Evolutionary conservation across 495 filamentous ascomycete species (phyloP).

Genomic region (Penicillium antarcticum): DNA sequence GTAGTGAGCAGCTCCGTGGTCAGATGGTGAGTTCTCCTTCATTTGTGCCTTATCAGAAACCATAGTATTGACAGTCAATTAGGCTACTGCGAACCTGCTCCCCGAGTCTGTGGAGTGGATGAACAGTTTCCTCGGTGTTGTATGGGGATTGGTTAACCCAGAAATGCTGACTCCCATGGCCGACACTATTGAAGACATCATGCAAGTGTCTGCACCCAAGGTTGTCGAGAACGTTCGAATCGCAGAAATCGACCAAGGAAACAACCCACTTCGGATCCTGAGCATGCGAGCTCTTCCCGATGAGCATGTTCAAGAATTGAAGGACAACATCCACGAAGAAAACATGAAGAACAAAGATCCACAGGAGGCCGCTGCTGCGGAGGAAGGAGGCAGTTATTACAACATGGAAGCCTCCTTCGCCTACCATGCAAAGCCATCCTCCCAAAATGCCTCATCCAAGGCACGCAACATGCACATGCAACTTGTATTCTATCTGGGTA

Average conservation of each 20-base stretch:
- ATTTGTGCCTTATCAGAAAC: background rate
- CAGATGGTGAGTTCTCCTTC: constrained; percentile 56
- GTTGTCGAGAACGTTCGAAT: constrained; percentile 92
- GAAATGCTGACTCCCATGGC: constrained; percentile 82
- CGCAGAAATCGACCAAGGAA: constrained; percentile 93
- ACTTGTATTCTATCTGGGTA: constrained; percentile 85
- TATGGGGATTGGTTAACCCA: constrained; percentile 89
- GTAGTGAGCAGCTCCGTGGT: constrained; percentile 78
- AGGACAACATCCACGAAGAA: constrained; percentile 70
- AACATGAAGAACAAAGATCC: constrained; percentile 80
- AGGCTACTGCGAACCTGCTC: constrained; percentile 78
- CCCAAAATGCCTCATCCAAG: constrained; percentile 65
- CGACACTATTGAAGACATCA: constrained; percentile 82
- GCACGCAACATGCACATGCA: constrained; percentile 97
- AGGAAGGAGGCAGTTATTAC: constrained; percentile 91
- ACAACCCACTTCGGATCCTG: constrained; percentile 84
- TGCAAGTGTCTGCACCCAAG: constrained; percentile 89
- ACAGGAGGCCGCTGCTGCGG: constrained; percentile 81
- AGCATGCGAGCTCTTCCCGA: constrained; percentile 87
- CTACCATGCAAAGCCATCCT: constrained; percentile 81
- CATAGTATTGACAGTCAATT: constrained; percentile 14
- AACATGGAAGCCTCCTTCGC: constrained; percentile 92
- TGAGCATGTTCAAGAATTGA: constrained; percentile 71
- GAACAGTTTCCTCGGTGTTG: constrained; percentile 75
- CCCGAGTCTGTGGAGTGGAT: constrained; percentile 95